Conservation (phyloP, 2,329 filamentous ascomycete genomes). For the Parafenestella ontariensis region DNA sequence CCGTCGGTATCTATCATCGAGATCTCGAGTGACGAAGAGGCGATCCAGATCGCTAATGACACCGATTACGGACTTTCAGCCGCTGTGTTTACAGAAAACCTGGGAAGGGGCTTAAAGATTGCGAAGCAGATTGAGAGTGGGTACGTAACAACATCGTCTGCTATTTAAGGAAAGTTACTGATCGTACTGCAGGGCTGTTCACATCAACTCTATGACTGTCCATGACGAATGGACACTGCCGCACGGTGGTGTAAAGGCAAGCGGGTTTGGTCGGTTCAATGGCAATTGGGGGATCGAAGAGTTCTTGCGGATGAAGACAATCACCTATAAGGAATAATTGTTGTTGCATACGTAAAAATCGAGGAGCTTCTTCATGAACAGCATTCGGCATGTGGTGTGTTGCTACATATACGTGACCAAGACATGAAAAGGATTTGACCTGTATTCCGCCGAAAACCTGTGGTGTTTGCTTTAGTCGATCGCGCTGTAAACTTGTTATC, state of each 20-base stretch:
- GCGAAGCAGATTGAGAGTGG: constrained; percentile 65
- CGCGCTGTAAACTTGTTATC: no score
- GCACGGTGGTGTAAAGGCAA: constrained; percentile 59
- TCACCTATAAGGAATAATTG: constrained; percentile 49
- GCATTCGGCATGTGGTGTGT: no score
- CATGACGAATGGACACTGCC: constrained; percentile 58
- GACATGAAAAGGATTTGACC: no score
- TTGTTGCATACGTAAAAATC: no score
- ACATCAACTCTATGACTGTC: constrained; percentile 60
- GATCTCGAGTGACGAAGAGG: constrained; percentile 74
- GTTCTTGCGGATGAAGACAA: constrained; percentile 53
- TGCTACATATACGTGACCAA: no score
- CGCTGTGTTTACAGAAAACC: constrained; percentile 75
- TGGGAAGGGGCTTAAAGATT: constrained; percentile 56
- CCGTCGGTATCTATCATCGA: constrained; percentile 73
- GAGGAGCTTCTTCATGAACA: no score
- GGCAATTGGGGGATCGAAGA: constrained; percentile 55
- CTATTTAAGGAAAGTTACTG: not conserved
- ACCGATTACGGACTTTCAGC: constrained; percentile 78
- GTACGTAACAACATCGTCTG: constrained; percentile 3
- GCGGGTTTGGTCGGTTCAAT: constrained; percentile 59
- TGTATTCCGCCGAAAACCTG: no score
- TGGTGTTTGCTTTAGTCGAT: no score
- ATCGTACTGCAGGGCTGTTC: constrained; percentile 50
- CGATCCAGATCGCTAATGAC: constrained; percentile 77